Conservation (phyloP, 164 flowering plant species). For the Santalum album region DNA sequence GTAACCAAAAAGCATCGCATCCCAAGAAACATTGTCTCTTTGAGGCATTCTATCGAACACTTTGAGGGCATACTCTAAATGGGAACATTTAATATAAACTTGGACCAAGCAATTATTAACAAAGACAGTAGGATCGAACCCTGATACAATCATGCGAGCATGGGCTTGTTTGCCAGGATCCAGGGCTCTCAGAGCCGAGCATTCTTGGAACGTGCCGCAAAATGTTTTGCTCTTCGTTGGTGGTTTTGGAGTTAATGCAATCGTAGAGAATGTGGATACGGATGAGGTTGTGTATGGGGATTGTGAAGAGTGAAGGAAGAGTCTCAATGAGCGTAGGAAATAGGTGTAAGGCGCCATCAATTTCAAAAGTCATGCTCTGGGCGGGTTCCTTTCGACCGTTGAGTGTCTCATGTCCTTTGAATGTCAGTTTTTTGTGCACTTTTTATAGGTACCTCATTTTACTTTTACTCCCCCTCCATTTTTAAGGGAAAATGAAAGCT, state of each 20-base stretch:
- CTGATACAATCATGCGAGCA: slow-evolving; percentile 51
- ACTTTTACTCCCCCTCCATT: no score
- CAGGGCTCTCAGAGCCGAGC: slow-evolving; percentile 23
- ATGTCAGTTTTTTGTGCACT: no score
- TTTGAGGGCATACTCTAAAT: slow-evolving; percentile 33
- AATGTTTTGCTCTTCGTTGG: slow-evolving; percentile 27
- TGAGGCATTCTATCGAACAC: slow-evolving; percentile 61
- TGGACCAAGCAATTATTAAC: slow-evolving; percentile 70
- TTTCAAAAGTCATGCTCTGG: slow-evolving; percentile 13
- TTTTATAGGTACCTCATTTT: no score
- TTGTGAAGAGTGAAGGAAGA: slow-evolving; percentile 3
- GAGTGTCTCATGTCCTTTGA: no score
- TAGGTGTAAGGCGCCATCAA: slow-evolving; percentile 18
- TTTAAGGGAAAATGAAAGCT: no score
- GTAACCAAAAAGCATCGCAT: slow-evolving; percentile 52
- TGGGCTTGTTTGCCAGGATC: slow-evolving; percentile 60
- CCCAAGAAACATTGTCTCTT: slow-evolving; percentile 59
- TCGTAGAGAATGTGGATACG: slow-evolving; percentile 11
- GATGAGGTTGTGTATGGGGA: slow-evolving; percentile 5
- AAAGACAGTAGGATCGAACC: slow-evolving; percentile 55
- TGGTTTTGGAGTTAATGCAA: slow-evolving; percentile 5
- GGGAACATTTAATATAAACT: slow-evolving; percentile 45
- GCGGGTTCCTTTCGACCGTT: no score
- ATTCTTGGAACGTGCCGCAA: slow-evolving; percentile 57
- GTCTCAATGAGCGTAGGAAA: not conserved